Evolutionary conservation across 768 basidiomycete species (phyloP).

Genomic region (Hysterangium stoloniferum): DNA sequence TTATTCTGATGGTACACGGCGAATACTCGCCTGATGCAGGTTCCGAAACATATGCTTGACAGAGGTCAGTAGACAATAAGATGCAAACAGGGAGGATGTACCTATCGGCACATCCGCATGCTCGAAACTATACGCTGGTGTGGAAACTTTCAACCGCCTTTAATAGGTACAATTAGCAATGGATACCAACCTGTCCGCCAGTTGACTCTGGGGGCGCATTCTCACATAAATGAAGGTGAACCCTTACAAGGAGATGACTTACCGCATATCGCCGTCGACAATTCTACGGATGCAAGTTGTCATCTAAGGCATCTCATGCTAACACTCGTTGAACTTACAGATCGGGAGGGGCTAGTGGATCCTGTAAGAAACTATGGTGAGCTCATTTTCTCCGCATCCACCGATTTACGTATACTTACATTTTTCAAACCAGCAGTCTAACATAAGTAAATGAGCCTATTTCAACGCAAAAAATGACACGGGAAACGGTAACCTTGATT

Average conservation of each 20-base stretch:
- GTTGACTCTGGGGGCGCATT: constrained; percentile 28
- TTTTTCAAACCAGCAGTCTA: constrained; percentile 32
- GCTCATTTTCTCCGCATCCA: constrained; percentile 29
- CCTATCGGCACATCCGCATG: constrained; percentile 25
- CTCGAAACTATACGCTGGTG: constrained; percentile 25
- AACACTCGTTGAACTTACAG: constrained; percentile 20
- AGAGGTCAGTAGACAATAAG: background rate
- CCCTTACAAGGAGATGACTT: too few relatives aligned
- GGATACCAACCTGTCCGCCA: constrained; percentile 31
- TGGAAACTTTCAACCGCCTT: background rate
- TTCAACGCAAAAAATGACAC: background rate
- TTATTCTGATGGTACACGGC: too few relatives aligned
- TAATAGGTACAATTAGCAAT: constrained; percentile 13
- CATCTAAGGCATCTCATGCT: background rate
- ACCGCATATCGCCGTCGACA: constrained; percentile 38
- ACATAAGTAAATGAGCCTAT: background rate
- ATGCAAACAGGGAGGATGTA: constrained; percentile 6
- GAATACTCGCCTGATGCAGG: background rate
- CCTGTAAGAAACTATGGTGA: constrained; percentile 15
- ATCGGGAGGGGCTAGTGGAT: constrained; percentile 32
- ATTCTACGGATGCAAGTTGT: constrained; percentile 16
- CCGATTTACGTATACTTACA: constrained; percentile 16
- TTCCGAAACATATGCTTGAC: constrained; percentile 26
- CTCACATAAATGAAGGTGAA: too few relatives aligned
- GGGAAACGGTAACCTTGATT: constrained; percentile 29